These are phyloP conservation scores for Eucalyptus erythrocorys DNA, from an alignment of 345 rosid species.

Conservation along the genomic window DNA sequence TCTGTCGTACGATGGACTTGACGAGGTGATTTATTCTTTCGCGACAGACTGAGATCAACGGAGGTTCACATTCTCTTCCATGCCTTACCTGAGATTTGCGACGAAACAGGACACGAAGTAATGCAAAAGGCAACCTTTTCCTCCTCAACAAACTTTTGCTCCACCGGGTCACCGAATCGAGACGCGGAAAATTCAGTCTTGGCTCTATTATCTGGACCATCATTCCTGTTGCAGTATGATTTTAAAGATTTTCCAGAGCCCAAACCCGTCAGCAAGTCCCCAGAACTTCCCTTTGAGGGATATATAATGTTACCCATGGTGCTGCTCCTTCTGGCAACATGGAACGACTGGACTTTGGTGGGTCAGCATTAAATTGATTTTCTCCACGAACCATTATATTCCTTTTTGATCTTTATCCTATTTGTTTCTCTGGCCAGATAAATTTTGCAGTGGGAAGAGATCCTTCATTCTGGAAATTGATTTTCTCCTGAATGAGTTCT, in stretches of 20 bases:
- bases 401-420: not conserved
- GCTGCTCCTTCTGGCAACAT: conserved; percentile 6
- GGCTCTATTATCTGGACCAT: conserved; percentile 25
- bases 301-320: not conserved
- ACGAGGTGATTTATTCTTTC: not conserved
- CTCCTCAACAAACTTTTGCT: not conserved
- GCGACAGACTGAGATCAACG: conserved; percentile 8
- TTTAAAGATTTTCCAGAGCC: conserved; percentile 7
- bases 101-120: conserved; percentile 3
- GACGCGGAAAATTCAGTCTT: conserved; percentile 23
- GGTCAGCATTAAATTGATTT: not conserved
- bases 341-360: not conserved
- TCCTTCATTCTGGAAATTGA: not conserved
- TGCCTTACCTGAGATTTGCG: conserved; percentile 9
- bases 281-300: conserved; percentile 2
- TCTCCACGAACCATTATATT: not conserved
- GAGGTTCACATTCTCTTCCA: conserved; percentile 3
- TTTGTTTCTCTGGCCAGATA: not conserved
- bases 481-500: not conserved
- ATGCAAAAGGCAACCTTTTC: conserved; percentile 3
- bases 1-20: not conserved
- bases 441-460: not conserved
- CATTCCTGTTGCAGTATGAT: conserved; percentile 14
- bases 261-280: conserved; percentile 6
- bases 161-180: not conserved